phyloP scores from a whole-genome alignment of 2,329 filamentous ascomycete genomes.

The Neofusicoccum umdonicola region DNA sequence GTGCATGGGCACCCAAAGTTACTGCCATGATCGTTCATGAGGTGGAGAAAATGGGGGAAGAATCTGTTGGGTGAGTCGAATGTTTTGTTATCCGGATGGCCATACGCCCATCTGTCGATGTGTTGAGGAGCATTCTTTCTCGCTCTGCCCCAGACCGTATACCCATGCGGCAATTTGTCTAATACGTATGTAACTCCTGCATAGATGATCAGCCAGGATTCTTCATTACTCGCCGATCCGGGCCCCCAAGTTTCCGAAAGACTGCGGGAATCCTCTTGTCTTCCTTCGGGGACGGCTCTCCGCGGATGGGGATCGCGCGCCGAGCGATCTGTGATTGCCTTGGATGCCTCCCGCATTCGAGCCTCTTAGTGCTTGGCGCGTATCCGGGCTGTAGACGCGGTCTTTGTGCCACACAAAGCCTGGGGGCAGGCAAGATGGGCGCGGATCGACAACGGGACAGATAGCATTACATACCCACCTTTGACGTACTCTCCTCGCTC shows the following conservation, averaged over 20 bases:
- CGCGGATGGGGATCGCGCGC: neutral
- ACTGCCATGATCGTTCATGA: constrained; percentile 50
- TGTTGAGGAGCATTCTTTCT: constrained; percentile 41
- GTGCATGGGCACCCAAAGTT: constrained; percentile 50
- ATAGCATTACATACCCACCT: neutral
- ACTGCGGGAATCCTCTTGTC: neutral
- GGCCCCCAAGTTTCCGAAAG: neutral
- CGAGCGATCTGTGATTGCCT: neutral
- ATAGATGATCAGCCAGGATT: neutral
- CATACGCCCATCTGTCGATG: constrained; percentile 57
- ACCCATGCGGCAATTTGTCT: constrained; percentile 54
- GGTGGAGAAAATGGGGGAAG: constrained; percentile 55
- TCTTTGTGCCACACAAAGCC: too few species aligned
- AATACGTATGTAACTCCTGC: constrained; percentile 48
- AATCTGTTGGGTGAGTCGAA: constrained; percentile 57
- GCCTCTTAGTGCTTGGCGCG: too few species aligned
- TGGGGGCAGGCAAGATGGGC: neutral
- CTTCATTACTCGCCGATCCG: neutral
- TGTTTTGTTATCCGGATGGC: constrained; percentile 50
- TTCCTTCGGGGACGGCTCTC: neutral
- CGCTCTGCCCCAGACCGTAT: constrained; percentile 48
- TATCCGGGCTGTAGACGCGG: too few species aligned
- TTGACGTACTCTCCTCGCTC: constrained; percentile 33
- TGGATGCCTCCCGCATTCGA: too few species aligned
- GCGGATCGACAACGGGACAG: neutral